A percentile compares a stretch with the other conserved stretches of the same genome.
phyloP scores from a whole-genome alignment of 2,329 filamentous ascomycete genomes.

The Epichloe typhina region DNA sequence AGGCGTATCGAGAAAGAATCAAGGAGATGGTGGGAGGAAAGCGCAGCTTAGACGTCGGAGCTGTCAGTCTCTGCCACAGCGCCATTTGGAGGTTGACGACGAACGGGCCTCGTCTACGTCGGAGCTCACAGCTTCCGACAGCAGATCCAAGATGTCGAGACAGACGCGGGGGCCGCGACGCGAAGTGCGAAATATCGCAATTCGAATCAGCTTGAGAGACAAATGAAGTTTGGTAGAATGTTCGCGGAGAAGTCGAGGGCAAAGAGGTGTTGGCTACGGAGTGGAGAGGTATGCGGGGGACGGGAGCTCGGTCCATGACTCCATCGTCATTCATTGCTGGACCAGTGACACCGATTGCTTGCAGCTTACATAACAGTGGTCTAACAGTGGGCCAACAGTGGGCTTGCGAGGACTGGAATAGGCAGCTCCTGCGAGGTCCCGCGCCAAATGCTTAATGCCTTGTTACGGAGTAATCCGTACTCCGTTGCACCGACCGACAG shows the following conservation, averaged over 20 bases:
- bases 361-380: not conserved
- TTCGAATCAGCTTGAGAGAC: too few relatives aligned
- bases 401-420: not conserved
- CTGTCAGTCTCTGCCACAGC: conserved; percentile 18
- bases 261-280: not conserved
- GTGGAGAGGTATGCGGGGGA: too few relatives aligned
- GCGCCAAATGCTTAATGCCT: not conserved
- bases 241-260: not conserved
- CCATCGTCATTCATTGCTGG: not conserved
- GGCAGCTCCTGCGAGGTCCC: not conserved
- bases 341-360: not conserved
- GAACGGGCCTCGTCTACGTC: not conserved
- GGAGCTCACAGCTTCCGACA: conserved; percentile 1
- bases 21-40: conserved; percentile 17
- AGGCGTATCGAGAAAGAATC: conserved; percentile 25
- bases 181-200: too few relatives aligned
- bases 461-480: too few relatives aligned
- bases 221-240: too few relatives aligned
- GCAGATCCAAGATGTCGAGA: not conserved
- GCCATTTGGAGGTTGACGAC: conserved; percentile 13
- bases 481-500: too few relatives aligned
- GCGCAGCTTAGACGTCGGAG: conserved; percentile 15
- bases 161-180: not conserved
- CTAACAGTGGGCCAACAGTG: too few relatives aligned
- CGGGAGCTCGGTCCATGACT: not conserved